Evolutionary conservation across 2,329 filamentous ascomycete genomes (phyloP), one percentile per base, ranked within the genome.

Genomic region (Fusarium humuli): DNA sequence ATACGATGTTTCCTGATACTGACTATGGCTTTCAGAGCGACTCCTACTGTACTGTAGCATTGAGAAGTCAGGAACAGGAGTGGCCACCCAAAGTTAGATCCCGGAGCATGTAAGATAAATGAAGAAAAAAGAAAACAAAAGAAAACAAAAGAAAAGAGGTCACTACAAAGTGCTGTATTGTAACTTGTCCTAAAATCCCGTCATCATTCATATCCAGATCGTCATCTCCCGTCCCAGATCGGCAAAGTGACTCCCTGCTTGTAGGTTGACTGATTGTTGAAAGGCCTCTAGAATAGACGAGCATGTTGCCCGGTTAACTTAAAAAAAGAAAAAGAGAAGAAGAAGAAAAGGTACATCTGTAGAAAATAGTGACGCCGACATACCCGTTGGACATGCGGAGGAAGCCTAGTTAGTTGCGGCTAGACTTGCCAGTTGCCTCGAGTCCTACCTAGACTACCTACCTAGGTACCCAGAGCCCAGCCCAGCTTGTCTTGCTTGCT

Each of bases 211-310:
- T 12, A 53, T 30, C 34, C 13, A 48, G 57, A 50, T 64, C 67
- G 62, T 70, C 62, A 70, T 70, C 56, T 70, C 32, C 25, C 32
- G 57, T 54, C 54, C 67, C 53, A 49, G 61, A 65, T 65, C 57
- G 32, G 32, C 50, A 30, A 48, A 46, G 22, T 48, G 30, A 29
- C 40, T 49, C 63, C 59, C 41, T 65, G 59, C 46, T 55, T 57
- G n/a, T 52, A 49, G 42, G 45, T 42, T 57, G 53, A 57, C 58
- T 49, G 52, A 48, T 8, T 34, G 22, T 40, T 45, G 41, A 40
- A 53, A 49, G 22, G 56, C 42, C 57, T 23, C 57, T 68, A 70
- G 56, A 55, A 57, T 45, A 44, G 61, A 46, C 9, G 50, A 68
- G 54, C 20, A 55, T 57, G 53, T 70, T 68, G 42, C 50, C 62